Conservation (phyloP, 371 early-diverging fungal species). For the Mucor mucedo region DNA sequence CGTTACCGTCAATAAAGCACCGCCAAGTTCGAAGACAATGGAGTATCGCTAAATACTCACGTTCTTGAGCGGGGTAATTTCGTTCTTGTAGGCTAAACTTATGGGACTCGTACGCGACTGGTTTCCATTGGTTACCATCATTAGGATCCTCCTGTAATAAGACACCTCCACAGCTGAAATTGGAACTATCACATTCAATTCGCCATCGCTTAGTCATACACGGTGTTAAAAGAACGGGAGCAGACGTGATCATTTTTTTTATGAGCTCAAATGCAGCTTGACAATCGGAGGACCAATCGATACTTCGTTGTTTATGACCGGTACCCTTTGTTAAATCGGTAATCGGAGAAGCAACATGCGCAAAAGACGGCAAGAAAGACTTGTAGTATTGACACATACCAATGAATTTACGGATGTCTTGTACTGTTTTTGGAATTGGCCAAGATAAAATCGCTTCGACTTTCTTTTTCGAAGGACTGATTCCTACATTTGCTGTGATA, state of each 20-base stretch:
- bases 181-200: slow-evolving; percentile 43
- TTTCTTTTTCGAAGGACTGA: too few species aligned
- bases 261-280: slow-evolving; percentile 7
- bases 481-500: too few species aligned
- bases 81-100: slow-evolving; percentile 31
- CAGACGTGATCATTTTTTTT: slow-evolving; percentile 6
- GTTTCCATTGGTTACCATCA: slow-evolving; percentile 19
- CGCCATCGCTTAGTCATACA: slow-evolving; percentile 28
- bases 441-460: too few species aligned
- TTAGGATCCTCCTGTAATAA: slow-evolving; percentile 31
- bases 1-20: slow-evolving; percentile 31
- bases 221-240: slow-evolving; percentile 22
- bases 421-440: too few species aligned
- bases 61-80: slow-evolving; percentile 39
- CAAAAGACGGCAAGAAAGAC: background rate
- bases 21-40: slow-evolving; percentile 40
- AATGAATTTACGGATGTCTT: too few species aligned
- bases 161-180: slow-evolving; percentile 36
- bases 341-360: slow-evolving; percentile 38
- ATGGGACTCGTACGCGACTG: slow-evolving; percentile 40
- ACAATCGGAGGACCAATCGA: background rate
- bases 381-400: background rate
- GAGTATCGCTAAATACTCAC: slow-evolving; percentile 41
- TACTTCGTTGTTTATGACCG: slow-evolving; percentile 12
- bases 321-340: slow-evolving; percentile 36